Evolutionary conservation across 2,329 filamentous ascomycete genomes (phyloP).

Genomic region (Nannizziopsis barbatae): DNA sequence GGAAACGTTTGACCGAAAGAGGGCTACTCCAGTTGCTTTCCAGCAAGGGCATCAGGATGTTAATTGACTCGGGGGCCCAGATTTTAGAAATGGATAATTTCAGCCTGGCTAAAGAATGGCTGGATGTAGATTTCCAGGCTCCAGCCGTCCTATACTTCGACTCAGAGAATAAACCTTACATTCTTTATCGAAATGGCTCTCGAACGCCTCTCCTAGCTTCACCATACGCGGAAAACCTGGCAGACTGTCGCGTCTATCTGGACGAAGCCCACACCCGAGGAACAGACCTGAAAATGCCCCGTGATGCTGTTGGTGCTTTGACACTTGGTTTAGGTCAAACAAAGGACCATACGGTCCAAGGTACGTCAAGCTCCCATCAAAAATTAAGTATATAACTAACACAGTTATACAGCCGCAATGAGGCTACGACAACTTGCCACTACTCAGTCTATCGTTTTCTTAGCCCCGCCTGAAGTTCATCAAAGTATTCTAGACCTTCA

Average conservation of each 20-base stretch:
- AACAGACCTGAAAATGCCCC: slow-evolving; percentile 50
- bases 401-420: slow-evolving; percentile 47
- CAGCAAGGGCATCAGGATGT: slow-evolving; percentile 41
- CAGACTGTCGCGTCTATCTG: slow-evolving; percentile 51
- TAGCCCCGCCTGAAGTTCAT: slow-evolving; percentile 50
- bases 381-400: neutral
- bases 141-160: slow-evolving; percentile 14
- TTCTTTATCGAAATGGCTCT: slow-evolving; percentile 11
- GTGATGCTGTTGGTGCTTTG: slow-evolving; percentile 47
- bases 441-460: slow-evolving; percentile 45
- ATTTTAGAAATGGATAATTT: slow-evolving; percentile 53
- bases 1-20: slow-evolving; percentile 11
- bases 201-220: slow-evolving; percentile 41
- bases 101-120: slow-evolving; percentile 41
- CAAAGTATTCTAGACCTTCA: slow-evolving; percentile 47
- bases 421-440: slow-evolving; percentile 48
- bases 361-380: slow-evolving; percentile 23
- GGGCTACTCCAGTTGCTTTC: slow-evolving; percentile 35
- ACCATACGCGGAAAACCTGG: slow-evolving; percentile 43
- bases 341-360: slow-evolving; percentile 56
- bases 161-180: slow-evolving; percentile 12
- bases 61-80: slow-evolving; percentile 61
- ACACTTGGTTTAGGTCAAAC: slow-evolving; percentile 52
- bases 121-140: slow-evolving; percentile 25
- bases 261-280: slow-evolving; percentile 58